These are phyloP conservation scores for Cryptosporidium canis DNA, from an alignment of 169 alveolate genomes.

Conservation along the genomic window DNA sequence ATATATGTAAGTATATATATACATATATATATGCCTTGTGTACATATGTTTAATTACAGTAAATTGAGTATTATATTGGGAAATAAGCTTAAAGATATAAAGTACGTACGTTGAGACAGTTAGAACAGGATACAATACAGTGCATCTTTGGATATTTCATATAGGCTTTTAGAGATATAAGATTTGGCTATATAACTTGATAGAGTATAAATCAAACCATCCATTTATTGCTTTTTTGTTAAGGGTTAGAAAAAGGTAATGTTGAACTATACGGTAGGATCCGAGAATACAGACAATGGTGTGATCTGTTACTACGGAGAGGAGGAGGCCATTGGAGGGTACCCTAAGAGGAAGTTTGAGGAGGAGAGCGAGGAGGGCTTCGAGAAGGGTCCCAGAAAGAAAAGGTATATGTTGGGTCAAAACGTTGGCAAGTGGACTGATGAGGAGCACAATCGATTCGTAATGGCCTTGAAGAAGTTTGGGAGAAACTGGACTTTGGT, in stretches of 20 bases:
- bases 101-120: background rate
- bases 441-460: conserved; percentile 80
- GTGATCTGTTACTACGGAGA: conserved; percentile 59
- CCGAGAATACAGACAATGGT: conserved; percentile 47
- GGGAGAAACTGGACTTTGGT: conserved; percentile 84
- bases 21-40: background rate
- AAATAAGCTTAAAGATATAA: background rate
- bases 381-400: conserved; percentile 47
- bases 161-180: too few relatives aligned
- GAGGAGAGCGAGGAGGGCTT: conserved; percentile 40
- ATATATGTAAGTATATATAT: background rate
- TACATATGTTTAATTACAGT: background rate
- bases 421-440: conserved; percentile 81
- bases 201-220: background rate
- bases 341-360: conserved; percentile 45
- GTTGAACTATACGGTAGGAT: conserved; percentile 64
- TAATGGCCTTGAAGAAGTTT: conserved; percentile 76
- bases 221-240: background rate
- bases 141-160: too few relatives aligned
- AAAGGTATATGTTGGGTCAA: conserved; percentile 65
- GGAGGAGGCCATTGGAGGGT: conserved; percentile 22
- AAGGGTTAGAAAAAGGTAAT: conserved; percentile 3
- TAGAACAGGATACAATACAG: background rate
- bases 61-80: background rate
- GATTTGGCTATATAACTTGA: too few relatives aligned